phyloP scores from a whole-genome alignment of 495 filamentous ascomycete species.

The Aspergillus saccharolyticus region DNA sequence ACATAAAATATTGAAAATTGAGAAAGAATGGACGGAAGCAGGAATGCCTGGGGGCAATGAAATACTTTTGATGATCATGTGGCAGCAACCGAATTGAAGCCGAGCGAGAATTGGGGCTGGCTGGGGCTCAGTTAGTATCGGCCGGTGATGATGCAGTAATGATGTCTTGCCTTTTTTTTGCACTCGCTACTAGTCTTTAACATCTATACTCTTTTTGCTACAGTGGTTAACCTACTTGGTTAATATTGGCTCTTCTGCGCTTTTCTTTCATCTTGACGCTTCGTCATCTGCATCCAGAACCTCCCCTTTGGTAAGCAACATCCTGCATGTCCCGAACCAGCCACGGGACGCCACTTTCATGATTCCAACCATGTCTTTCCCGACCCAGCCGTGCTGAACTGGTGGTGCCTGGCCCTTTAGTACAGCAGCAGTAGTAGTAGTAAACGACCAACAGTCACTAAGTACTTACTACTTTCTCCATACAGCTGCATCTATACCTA shows the following conservation, averaged over 20 bases:
- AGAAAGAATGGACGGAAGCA: background rate
- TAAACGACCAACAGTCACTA: no score
- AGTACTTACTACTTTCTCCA: no score
- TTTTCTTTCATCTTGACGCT: background rate
- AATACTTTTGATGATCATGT: no score
- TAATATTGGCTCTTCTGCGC: slow-evolving; percentile 7
- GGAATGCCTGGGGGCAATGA: no score
- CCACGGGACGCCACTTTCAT: slow-evolving; percentile 7
- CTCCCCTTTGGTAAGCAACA: background rate
- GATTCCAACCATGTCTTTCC: slow-evolving; percentile 15
- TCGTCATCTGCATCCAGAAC: background rate
- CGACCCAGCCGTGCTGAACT: slow-evolving; percentile 15
- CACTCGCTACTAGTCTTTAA: no score
- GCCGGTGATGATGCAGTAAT: slow-evolving; percentile 13
- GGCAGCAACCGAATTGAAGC: no score
- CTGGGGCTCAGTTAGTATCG: slow-evolving; percentile 1
- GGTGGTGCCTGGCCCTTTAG: slow-evolving; percentile 1
- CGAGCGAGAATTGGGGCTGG: no score
- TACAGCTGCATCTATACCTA: no score
- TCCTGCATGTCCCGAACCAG: slow-evolving; percentile 3
- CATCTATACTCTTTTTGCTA: no score
- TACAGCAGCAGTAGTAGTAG: no score
- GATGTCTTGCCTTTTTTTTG: background rate
- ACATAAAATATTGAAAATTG: background rate
- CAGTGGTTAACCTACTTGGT: no score